phyloP scores from a whole-genome alignment of 1,284 basidiomycete species.

The Tetrapyrgos nigripes region DNA sequence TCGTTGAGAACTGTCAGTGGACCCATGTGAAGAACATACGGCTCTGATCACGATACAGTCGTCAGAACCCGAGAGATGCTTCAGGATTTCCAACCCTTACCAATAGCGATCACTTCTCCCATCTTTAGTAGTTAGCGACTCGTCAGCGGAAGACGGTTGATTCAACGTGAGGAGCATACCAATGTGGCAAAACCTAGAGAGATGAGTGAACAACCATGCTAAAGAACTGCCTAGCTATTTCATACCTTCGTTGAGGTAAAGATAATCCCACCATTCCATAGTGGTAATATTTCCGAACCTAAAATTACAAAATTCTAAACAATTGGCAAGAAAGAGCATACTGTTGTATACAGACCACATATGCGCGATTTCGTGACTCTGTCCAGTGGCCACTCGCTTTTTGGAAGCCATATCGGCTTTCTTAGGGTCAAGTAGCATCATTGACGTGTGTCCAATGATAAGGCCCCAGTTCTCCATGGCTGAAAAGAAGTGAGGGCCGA shows the following conservation, averaged over 20 bases:
- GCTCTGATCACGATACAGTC: conserved; percentile 44
- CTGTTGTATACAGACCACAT: too few relatives aligned
- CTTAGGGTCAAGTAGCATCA: conserved; percentile 84
- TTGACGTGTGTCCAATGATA: conserved; percentile 89
- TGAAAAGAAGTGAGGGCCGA: conserved; percentile 17
- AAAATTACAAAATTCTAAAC: too few relatives aligned
- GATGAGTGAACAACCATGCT: too few relatives aligned
- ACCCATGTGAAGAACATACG: conserved; percentile 35
- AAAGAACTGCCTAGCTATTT: conserved; percentile 3
- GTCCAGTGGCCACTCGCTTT: conserved; percentile 81
- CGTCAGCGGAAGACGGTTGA: too few relatives aligned
- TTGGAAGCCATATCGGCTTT: conserved; percentile 79
- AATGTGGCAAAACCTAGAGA: conserved; percentile 84
- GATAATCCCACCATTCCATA: conserved; percentile 94
- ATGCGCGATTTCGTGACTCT: conserved; percentile 86
- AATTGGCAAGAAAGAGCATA: too few relatives aligned
- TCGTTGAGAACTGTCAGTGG: too few relatives aligned
- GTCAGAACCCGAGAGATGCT: conserved; percentile 1
- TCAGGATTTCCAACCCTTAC: too few relatives aligned
- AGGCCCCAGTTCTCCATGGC: conserved; percentile 98
- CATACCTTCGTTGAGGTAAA: conserved; percentile 83
- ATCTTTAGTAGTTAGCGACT: too few relatives aligned
- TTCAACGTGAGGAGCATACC: too few relatives aligned
- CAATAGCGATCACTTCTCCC: conserved; percentile 91
- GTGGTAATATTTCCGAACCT: conserved; percentile 94